phyloP scores from a whole-genome alignment of 1,284 basidiomycete genomes.

The Leccinum angustisporum region DNA sequence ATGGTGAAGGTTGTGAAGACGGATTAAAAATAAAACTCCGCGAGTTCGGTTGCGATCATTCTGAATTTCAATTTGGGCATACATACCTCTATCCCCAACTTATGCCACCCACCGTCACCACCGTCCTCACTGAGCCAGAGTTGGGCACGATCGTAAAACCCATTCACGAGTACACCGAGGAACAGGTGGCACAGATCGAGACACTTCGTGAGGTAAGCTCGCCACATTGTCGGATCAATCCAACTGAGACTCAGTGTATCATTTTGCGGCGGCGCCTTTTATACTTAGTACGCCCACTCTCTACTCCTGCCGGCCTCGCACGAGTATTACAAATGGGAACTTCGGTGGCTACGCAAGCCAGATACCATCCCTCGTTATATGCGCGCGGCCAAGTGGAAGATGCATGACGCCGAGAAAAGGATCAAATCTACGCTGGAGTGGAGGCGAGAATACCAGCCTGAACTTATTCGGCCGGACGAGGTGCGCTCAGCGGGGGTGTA shows the following conservation, averaged over 20 bases:
- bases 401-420: slow-evolving; percentile 73
- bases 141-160: slow-evolving; percentile 51
- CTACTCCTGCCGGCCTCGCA: slow-evolving; percentile 65
- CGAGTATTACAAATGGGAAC: slow-evolving; percentile 74
- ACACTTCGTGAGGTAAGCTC: slow-evolving; percentile 58
- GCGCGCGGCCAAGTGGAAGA: slow-evolving; percentile 82
- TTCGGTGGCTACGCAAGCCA: slow-evolving; percentile 68
- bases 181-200: slow-evolving; percentile 59
- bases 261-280: not conserved
- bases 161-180: slow-evolving; percentile 58
- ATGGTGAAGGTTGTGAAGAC: slow-evolving; percentile 41
- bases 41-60: slow-evolving; percentile 2
- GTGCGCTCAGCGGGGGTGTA: slow-evolving; percentile 33
- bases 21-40: slow-evolving; percentile 19
- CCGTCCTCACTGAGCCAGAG: slow-evolving; percentile 47
- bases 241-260: slow-evolving; percentile 1
- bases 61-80: not conserved
- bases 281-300: slow-evolving; percentile 59
- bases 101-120: slow-evolving; percentile 43
- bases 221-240: not conserved
- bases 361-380: slow-evolving; percentile 81
- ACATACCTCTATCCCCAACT: not conserved
- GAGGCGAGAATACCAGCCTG: slow-evolving; percentile 80
- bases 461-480: slow-evolving; percentile 78
- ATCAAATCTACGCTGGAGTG: slow-evolving; percentile 79